Conservation (phyloP, 1,284 basidiomycete species). For the Rhodotorula sp. region DNA sequence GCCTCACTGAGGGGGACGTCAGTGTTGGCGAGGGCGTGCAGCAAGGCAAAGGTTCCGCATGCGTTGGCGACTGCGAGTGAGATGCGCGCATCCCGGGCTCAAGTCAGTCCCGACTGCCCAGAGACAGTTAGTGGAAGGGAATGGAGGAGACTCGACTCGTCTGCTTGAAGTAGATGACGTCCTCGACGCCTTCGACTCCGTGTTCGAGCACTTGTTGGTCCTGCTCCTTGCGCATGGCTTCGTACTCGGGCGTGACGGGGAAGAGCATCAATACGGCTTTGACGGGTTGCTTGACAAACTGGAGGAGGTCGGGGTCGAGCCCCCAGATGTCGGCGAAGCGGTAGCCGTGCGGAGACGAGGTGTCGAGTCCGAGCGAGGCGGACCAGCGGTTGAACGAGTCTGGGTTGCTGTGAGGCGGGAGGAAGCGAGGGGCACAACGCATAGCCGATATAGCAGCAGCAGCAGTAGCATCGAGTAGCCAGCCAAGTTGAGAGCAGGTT, state of each 20-base stretch:
- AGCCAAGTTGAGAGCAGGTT: too few relatives aligned
- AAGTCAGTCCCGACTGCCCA: too few relatives aligned
- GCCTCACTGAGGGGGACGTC: slow-evolving; percentile 44
- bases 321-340: slow-evolving; percentile 78
- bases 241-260: slow-evolving; percentile 61
- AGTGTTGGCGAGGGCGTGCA: slow-evolving; percentile 75
- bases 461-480: not conserved
- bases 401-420: slow-evolving; percentile 20
- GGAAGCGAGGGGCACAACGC: not conserved
- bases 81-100: not conserved
- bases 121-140: not conserved
- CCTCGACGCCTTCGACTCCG: slow-evolving; percentile 60
- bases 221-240: slow-evolving; percentile 59
- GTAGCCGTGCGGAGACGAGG: slow-evolving; percentile 48
- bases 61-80: slow-evolving; percentile 66
- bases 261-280: slow-evolving; percentile 75
- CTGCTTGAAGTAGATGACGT: slow-evolving; percentile 61
- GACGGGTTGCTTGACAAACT: slow-evolving; percentile 37
- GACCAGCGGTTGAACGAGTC: slow-evolving; percentile 58
- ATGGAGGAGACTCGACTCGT: slow-evolving; percentile 43
- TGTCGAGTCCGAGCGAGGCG: slow-evolving; percentile 65
- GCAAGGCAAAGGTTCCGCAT: slow-evolving; percentile 81
- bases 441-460: not conserved
- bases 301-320: slow-evolving; percentile 66
- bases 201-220: slow-evolving; percentile 54